These are phyloP conservation scores for Aspergillus thermomutatus DNA, from an alignment of 2,329 filamentous ascomycete genomes.

Conservation along the genomic window DNA sequence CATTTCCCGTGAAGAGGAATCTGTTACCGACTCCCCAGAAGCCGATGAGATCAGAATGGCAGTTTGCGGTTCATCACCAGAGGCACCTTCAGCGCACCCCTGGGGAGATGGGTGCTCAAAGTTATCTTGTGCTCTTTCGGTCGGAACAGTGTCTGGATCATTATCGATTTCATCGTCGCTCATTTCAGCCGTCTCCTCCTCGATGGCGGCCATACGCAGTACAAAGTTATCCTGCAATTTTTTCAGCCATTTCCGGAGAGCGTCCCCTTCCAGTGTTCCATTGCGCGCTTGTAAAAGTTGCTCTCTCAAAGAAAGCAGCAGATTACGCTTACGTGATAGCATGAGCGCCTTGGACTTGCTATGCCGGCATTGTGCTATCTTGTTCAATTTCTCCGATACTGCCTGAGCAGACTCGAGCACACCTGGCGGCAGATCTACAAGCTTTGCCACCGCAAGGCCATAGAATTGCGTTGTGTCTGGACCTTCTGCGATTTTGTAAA, in stretches of 20 bases:
- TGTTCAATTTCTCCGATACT: slow-evolving; percentile 62
- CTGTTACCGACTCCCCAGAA: not conserved
- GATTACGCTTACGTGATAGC: slow-evolving; percentile 62
- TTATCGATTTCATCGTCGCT: slow-evolving; percentile 14
- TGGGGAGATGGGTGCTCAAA: not conserved
- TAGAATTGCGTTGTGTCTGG: slow-evolving; percentile 71
- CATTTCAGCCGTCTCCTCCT: slow-evolving; percentile 35
- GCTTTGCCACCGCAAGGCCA: slow-evolving; percentile 74
- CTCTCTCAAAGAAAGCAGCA: slow-evolving; percentile 71
- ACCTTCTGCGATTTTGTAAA: slow-evolving; percentile 77
- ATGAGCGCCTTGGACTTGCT: slow-evolving; percentile 57
- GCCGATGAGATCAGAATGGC: not conserved
- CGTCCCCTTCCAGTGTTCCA: slow-evolving; percentile 62
- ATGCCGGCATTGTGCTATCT: slow-evolving; percentile 56
- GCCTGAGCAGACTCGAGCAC: slow-evolving; percentile 67
- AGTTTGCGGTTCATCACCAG: not conserved
- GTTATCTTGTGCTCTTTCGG: slow-evolving; percentile 3
- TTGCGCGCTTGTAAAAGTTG: slow-evolving; percentile 66
- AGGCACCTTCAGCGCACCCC: not conserved
- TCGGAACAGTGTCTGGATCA: not conserved
- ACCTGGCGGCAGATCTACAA: slow-evolving; percentile 66
- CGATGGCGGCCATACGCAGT: slow-evolving; percentile 64
- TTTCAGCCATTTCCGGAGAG: slow-evolving; percentile 61
- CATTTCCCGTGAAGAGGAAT: not conserved
- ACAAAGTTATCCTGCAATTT: slow-evolving; percentile 74